These are phyloP conservation scores for Perkinsus chesapeaki DNA, from an alignment of 169 alveolate species.

Conservation along the genomic window DNA sequence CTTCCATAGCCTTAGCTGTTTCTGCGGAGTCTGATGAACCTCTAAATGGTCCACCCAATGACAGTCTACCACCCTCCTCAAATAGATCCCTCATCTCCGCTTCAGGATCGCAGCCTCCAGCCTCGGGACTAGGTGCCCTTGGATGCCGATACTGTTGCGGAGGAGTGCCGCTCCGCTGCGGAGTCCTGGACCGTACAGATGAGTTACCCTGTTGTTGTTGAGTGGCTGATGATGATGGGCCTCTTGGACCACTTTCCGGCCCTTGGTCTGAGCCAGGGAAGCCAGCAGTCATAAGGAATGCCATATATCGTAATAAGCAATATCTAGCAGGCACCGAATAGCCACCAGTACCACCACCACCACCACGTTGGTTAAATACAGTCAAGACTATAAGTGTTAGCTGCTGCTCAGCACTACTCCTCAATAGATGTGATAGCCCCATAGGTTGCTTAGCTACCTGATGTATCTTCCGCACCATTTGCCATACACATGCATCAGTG, in stretches of 20 bases:
- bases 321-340: not conserved
- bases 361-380: conserved; percentile 8
- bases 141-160: not conserved
- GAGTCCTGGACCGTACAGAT: not conserved
- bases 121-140: not conserved
- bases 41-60: not conserved
- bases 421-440: conserved; percentile 1
- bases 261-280: not conserved
- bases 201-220: not conserved
- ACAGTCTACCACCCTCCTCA: not conserved
- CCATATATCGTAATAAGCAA: not conserved
- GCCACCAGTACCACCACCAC: not conserved
- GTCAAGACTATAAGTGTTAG: conserved; percentile 17
- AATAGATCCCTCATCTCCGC: not conserved
- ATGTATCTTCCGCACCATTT: conserved; percentile 12
- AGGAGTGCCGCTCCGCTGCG: not conserved
- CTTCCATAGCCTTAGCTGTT: conserved; percentile 2
- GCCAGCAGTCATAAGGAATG: not conserved
- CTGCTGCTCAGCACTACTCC: conserved; percentile 4
- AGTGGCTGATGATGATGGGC: not conserved
- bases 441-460: conserved; percentile 21
- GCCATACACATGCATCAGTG: conserved; percentile 32
- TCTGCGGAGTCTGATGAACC: not conserved
- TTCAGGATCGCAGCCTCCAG: not conserved
- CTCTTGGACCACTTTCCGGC: not conserved